These are phyloP conservation scores for Salix brachista DNA, from an alignment of 345 rosid species.

Conservation along the genomic window DNA sequence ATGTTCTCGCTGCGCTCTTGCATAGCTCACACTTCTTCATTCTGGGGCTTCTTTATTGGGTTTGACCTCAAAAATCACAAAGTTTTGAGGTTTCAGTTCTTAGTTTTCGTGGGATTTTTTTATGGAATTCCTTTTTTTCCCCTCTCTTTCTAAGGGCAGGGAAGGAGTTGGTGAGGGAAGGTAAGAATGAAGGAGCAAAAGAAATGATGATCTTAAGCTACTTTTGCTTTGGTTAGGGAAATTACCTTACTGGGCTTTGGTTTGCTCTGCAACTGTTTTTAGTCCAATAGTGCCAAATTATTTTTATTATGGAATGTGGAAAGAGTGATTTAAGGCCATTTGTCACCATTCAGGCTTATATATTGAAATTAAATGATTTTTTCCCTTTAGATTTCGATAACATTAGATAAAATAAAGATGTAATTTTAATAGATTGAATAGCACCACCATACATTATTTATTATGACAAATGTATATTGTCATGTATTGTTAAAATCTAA, in stretches of 20 bases:
- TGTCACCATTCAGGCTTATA: too few species aligned
- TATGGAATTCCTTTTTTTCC: background rate
- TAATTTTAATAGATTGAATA: too few species aligned
- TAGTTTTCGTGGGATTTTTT: background rate
- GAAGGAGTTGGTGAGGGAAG: background rate
- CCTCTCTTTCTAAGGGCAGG: background rate
- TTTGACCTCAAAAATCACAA: background rate
- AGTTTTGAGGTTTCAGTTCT: background rate
- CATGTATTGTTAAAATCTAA: too few species aligned
- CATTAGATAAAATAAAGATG: too few species aligned
- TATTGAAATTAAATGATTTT: too few species aligned
- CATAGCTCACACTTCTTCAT: conserved; percentile 65
- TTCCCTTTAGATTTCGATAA: too few species aligned
- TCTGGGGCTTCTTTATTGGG: background rate
- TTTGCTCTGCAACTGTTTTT: background rate
- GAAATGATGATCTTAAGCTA: background rate
- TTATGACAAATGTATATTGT: too few species aligned
- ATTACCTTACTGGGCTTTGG: background rate
- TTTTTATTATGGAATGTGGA: background rate
- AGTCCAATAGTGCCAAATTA: background rate
- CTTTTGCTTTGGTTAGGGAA: background rate
- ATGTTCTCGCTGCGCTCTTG: conserved; percentile 43
- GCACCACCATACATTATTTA: too few species aligned
- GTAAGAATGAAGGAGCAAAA: background rate
- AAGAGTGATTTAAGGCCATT: too few species aligned